These are phyloP conservation scores for Serendipita sp. DNA, from an alignment of 768 basidiomycete genomes.

Conservation along the genomic window DNA sequence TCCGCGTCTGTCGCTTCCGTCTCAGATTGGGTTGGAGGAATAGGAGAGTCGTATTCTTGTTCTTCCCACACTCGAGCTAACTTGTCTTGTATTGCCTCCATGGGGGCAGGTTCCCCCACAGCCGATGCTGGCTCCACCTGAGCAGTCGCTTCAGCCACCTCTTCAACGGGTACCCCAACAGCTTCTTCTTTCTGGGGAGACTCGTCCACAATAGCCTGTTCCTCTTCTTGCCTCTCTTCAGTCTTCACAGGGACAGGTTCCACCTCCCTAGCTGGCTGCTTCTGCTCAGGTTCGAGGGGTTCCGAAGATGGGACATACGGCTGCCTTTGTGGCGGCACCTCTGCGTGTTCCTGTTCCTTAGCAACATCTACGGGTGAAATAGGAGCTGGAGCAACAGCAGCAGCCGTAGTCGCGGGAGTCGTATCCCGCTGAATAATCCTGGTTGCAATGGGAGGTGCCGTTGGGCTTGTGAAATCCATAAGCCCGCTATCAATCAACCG, in stretches of 20 bases:
- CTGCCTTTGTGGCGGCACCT: neutral
- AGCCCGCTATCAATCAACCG: neutral
- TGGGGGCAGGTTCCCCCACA: too few species aligned
- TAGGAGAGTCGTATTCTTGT: conserved; percentile 16
- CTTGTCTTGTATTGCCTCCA: neutral
- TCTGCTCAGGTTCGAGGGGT: neutral
- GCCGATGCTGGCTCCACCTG: neutral
- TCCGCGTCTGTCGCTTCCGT: conserved; percentile 7
- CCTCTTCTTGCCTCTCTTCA: conserved; percentile 13
- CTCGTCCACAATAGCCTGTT: conserved; percentile 3
- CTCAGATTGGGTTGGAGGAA: conserved; percentile 17
- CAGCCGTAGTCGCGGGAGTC: neutral
- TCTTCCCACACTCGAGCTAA: neutral
- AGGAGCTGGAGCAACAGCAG: neutral
- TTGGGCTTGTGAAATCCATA: neutral
- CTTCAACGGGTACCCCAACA: neutral
- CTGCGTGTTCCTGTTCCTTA: neutral
- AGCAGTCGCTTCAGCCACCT: neutral
- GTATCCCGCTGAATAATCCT: neutral
- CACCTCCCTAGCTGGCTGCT: neutral
- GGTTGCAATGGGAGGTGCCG: neutral
- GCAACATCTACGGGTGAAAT: neutral
- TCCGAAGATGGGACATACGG: neutral
- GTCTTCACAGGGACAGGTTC: conserved; percentile 9
- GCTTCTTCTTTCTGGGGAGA: neutral